phyloP scores from a whole-genome alignment of 257 asterid species.

The Forsythia viridissima region DNA sequence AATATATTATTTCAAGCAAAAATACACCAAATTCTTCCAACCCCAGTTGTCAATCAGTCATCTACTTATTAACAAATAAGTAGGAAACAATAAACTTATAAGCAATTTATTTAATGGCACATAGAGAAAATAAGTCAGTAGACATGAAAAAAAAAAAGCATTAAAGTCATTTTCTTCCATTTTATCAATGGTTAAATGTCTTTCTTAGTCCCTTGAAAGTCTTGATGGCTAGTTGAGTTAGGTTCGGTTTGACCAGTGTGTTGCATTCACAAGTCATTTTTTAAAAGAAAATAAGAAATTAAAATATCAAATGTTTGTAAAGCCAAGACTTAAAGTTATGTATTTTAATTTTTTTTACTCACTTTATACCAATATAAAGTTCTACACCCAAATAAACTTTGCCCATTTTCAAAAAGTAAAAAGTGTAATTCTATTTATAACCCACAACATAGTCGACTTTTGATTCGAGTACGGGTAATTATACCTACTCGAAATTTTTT shows the following conservation, averaged over 20 bases:
- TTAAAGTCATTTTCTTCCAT: conserved; percentile 18
- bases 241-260: conserved; percentile 41
- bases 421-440: background rate
- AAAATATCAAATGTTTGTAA: background rate
- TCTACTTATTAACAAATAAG: background rate
- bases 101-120: background rate
- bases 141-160: background rate
- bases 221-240: conserved; percentile 35
- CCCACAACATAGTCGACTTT: background rate
- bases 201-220: conserved; percentile 23
- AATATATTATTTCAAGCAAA: background rate
- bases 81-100: background rate
- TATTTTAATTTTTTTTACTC: no score
- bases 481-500: background rate
- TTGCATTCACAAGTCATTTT: background rate
- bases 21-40: background rate
- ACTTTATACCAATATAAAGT: no score
- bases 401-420: no score
- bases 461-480: background rate
- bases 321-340: no score
- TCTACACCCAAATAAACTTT: background rate
- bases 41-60: background rate
- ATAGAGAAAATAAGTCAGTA: background rate
- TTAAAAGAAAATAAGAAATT: background rate
- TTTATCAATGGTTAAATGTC: background rate